Percentiles rank a stretch among this genome's conserved stretches.
phyloP scores from a whole-genome alignment of 352 stramenopile genomes.

The Thraustochytrium sp. region DNA sequence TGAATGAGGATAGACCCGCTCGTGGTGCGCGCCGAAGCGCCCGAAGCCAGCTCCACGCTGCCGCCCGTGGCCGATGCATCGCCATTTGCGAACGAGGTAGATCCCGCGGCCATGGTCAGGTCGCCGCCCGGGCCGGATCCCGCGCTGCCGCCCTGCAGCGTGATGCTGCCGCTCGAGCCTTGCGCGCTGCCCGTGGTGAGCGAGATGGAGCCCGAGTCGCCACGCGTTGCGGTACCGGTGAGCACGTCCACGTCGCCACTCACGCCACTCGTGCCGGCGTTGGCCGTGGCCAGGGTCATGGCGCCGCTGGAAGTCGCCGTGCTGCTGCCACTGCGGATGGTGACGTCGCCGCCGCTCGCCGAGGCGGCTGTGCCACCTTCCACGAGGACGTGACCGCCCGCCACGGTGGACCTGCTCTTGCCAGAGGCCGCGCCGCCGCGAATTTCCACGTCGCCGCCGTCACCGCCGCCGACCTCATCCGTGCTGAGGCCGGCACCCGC shows the following conservation, averaged over 20 bases:
- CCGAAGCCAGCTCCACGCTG: constrained; percentile 7
- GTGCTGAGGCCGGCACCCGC: constrained; percentile 69
- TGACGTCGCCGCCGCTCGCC: constrained; percentile 58
- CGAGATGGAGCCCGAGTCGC: constrained; percentile 58
- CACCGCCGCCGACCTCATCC: constrained; percentile 75
- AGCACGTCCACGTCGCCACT: not conserved
- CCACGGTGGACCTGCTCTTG: constrained; percentile 66
- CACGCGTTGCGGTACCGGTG: constrained; percentile 48
- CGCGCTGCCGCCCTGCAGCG: not conserved
- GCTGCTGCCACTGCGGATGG: constrained; percentile 59
- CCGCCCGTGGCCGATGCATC: constrained; percentile 15
- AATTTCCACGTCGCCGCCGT: constrained; percentile 73
- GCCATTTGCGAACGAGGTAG: constrained; percentile 35
- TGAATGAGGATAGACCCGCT: constrained; percentile 33
- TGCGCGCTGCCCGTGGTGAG: constrained; percentile 46
- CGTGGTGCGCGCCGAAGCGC: not conserved
- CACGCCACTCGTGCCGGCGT: not conserved
- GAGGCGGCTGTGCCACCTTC: constrained; percentile 60
- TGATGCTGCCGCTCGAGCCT: constrained; percentile 54
- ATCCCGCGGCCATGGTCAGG: constrained; percentile 65
- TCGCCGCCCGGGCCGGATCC: constrained; percentile 67
- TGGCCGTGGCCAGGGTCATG: not conserved
- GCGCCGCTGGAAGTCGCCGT: constrained; percentile 64
- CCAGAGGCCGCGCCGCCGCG: constrained; percentile 74
- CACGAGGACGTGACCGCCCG: constrained; percentile 70